Base-by-base conservation (phyloP, 352 stramenopile species). In the Thraustotheca clavata region DNA sequence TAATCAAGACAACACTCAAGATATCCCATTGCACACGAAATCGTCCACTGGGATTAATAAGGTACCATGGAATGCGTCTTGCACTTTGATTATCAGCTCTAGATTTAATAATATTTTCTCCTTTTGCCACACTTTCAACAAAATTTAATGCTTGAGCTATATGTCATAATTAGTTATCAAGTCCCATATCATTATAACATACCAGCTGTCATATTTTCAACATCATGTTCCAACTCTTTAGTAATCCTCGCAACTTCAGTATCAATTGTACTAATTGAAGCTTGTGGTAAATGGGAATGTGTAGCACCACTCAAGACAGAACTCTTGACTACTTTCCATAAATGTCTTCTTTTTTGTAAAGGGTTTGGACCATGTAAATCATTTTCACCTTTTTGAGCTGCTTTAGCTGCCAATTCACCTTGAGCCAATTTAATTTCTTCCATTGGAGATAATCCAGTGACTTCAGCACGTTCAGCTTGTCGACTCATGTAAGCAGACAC, bases 21-120 rank as follows among this genome's bases (percentile, higher is more conserved):
- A 92, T 54, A 48, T 92, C 83, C 83, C 83, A 92, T 0, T 80
- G 80, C 39, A 92, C 48, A 4, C 80, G 77, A 41, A 92, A 89
- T 60, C 87, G 87, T 60, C 83, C 60, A 63, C 88, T 60, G 0
- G 80, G 83, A n/a, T 79, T 89, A 38, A 90, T 84, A 54, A 92
- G 69, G 49, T 79, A 90, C 67, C 72, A 80, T 1, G 80, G 83
- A 12, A 97, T 80, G 34, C 62, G 89, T 12, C 78, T 83, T 33
- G 94, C 85, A 46, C 95, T 82, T 55, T 94, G 85, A 22, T 86
- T 80, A 46, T 89, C 75, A 40, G 87, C 80, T 52, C 86, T 86
- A 61, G 92, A 86, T 65, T 94, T 96, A 49, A 96, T 91, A 49
- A 94, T 87, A 49, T 87, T 83, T 38, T 86, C 85, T 18, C 94